Percentiles rank a stretch among this genome's conserved stretches.
These are phyloP conservation scores for Cryptococcus deneoformans DNA, from an alignment of 1,284 basidiomycete species.

Conservation along the genomic window DNA sequence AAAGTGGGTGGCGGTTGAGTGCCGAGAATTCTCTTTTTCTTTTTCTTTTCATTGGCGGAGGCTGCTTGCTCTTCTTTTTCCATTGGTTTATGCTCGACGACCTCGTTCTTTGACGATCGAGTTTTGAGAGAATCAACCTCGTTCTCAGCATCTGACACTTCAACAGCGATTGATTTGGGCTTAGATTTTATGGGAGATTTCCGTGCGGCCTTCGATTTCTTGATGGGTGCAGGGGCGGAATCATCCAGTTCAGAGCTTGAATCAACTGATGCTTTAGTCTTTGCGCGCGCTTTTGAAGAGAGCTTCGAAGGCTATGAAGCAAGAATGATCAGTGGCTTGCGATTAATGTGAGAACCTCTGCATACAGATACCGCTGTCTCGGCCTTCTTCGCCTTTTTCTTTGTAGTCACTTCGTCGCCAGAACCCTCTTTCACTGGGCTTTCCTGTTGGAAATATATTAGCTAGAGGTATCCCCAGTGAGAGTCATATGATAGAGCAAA, in stretches of 20 bases:
- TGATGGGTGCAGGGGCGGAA: slow-evolving; percentile 4
- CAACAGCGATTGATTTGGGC: slow-evolving; percentile 7
- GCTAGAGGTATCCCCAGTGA: background rate
- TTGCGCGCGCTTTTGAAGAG: background rate
- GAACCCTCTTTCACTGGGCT: slow-evolving; percentile 23
- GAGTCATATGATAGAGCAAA: background rate
- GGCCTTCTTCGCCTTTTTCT: slow-evolving; percentile 29
- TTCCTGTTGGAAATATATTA: slow-evolving; percentile 8
- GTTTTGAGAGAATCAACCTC: background rate
- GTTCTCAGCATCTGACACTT: slow-evolving; percentile 14
- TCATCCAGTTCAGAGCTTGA: background rate
- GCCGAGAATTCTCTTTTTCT: slow-evolving; percentile 42
- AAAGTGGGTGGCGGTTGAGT: slow-evolving; percentile 28
- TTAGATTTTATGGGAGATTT: slow-evolving; percentile 12
- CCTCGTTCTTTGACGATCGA: background rate
- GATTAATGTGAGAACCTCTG: background rate
- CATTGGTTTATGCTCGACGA: background rate
- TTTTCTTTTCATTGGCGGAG: slow-evolving; percentile 44
- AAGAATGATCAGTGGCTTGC: background rate
- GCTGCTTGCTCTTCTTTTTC: slow-evolving; percentile 15
- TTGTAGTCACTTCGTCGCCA: slow-evolving; percentile 22
- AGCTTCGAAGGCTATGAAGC: no score
- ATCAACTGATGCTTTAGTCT: background rate
- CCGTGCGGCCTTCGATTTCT: slow-evolving; percentile 2
- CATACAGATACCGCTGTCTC: background rate